Evolutionary conservation across 768 basidiomycete species (phyloP).

Genomic region (Boletales sp.): DNA sequence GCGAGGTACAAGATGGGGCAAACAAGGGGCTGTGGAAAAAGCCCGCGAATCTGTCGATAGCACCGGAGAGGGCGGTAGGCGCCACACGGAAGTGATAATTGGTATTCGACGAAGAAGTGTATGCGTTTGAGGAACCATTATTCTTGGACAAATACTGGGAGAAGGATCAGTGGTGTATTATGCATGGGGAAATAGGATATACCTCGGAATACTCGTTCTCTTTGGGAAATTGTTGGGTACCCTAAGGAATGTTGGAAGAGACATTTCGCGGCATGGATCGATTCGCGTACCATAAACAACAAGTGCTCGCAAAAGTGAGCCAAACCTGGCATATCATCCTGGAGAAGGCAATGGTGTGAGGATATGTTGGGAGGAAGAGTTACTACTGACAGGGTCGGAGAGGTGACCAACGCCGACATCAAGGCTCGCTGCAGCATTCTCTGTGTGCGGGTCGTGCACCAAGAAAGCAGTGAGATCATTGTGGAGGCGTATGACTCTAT

Average conservation of each 20-base stretch:
- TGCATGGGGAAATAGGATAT: conserved; percentile 5
- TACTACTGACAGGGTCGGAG: conserved; percentile 74
- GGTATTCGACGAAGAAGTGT: conserved; percentile 87
- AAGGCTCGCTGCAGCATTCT: conserved; percentile 93
- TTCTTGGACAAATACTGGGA: conserved; percentile 71
- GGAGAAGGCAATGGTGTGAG: conserved; percentile 1
- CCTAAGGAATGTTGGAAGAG: conserved; percentile 38
- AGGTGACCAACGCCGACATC: conserved; percentile 95
- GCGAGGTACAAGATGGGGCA: conserved; percentile 73
- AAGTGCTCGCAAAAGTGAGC: conserved; percentile 97
- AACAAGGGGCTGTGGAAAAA: conserved; percentile 97
- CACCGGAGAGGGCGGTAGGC: conserved; percentile 58
- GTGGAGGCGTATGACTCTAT: conserved; percentile 75
- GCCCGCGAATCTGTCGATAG: conserved; percentile 71
- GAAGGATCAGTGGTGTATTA: background rate
- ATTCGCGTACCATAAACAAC: conserved; percentile 78
- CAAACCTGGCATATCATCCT: conserved; percentile 88
- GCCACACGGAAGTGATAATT: conserved; percentile 81
- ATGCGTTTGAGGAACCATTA: conserved; percentile 89
- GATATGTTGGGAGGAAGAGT: background rate
- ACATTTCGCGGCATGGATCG: background rate
- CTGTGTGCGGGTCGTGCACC: conserved; percentile 79
- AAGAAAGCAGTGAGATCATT: conserved; percentile 89
- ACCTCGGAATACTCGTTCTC: conserved; percentile 96
- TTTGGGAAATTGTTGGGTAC: conserved; percentile 76